phyloP scores from a whole-genome alignment of 306 rosid genomes.

The Ammopiptanthus mongolicus region DNA sequence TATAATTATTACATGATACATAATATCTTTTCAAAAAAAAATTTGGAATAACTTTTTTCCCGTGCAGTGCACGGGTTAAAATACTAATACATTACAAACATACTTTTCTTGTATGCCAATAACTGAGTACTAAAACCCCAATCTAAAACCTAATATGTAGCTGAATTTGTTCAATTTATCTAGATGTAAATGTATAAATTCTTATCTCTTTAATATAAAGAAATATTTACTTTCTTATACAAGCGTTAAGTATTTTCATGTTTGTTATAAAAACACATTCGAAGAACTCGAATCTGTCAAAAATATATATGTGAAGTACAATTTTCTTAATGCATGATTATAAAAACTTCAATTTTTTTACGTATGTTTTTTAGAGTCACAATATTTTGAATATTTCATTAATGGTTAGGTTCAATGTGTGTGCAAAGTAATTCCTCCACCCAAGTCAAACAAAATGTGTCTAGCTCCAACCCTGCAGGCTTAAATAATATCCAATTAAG shows the following conservation, averaged over 20 bases:
- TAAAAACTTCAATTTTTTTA: not conserved
- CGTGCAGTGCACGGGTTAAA: too few relatives aligned
- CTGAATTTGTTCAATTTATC: not conserved
- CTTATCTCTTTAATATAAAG: not conserved
- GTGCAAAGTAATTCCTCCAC: not conserved
- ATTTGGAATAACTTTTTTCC: too few relatives aligned
- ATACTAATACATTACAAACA: slow-evolving; percentile 13
- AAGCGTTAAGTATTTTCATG: not conserved
- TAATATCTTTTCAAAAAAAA: too few relatives aligned
- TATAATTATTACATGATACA: too few relatives aligned
- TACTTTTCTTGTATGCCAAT: not conserved
- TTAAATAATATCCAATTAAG: not conserved
- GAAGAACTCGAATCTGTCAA: not conserved
- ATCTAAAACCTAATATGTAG: slow-evolving; percentile 1
- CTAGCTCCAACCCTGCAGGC: not conserved
- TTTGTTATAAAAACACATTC: not conserved
- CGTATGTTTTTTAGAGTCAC: not conserved
- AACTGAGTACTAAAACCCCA: not conserved
- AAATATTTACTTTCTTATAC: not conserved
- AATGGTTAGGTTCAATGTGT: not conserved
- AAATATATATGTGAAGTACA: not conserved
- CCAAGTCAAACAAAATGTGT: not conserved
- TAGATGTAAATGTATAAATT: not conserved
- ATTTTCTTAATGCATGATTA: not conserved
- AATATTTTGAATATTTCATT: not conserved